Evolutionary conservation across 2,329 filamentous ascomycete genomes (phyloP).

Genomic region (Penicillium sp.): DNA sequence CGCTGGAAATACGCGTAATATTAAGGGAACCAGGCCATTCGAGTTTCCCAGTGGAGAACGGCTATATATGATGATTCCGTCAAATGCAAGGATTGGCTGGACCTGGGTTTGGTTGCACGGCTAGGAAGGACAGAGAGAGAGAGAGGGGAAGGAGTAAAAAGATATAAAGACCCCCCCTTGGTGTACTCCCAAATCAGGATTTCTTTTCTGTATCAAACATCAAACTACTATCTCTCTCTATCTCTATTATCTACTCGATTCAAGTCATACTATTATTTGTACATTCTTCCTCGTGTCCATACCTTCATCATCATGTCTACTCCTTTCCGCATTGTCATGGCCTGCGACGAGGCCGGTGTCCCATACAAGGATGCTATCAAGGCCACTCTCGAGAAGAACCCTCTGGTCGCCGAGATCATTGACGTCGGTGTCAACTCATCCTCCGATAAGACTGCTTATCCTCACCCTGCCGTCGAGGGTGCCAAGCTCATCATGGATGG

Average conservation of each 20-base stretch:
- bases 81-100: constrained; percentile 2
- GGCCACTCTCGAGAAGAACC: constrained; percentile 64
- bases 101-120: neutral
- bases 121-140: neutral
- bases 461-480: constrained; percentile 72
- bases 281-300: neutral
- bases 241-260: neutral
- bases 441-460: constrained; percentile 76
- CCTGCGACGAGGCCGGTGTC: constrained; percentile 70
- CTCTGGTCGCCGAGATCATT: constrained; percentile 64
- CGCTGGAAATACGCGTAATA: constrained; percentile 1
- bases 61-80: neutral
- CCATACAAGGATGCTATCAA: constrained; percentile 78
- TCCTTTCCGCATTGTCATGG: constrained; percentile 60
- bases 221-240: neutral
- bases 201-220: neutral
- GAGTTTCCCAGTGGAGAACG: neutral
- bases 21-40: neutral
- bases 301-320: constrained; percentile 28
- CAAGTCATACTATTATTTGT: neutral
- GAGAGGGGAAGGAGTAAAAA: constrained; percentile 1
- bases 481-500: constrained; percentile 53
- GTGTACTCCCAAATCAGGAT: constrained; percentile 1
- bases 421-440: constrained; percentile 70
- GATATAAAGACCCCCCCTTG: constrained; percentile 8